Base-by-base conservation (phyloP, 768 basidiomycete genomes). In the Tricholoma bakamatsutake region DNA sequence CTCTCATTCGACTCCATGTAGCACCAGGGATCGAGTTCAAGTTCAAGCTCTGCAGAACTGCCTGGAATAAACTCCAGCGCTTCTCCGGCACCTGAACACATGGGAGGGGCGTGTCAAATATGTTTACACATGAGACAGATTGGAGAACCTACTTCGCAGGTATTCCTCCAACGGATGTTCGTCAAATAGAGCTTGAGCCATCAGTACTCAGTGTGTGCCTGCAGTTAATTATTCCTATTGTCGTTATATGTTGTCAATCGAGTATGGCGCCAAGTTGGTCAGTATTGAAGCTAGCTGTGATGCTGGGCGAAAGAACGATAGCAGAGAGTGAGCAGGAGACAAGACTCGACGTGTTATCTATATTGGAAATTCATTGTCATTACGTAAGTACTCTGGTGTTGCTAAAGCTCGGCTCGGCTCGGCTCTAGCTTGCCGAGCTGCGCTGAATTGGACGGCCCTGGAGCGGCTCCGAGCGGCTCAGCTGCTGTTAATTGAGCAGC, bases 111-210 rank as follows among this genome's bases (percentile, higher is more conserved):
- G 40, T 11, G 43, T 28, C 18, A 55, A 37, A n/a, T 9, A 45
- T 31, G 13, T n/a, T 7, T n/a, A n/a, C 46, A 65, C 31, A 58
- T 9, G 5, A 28, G 10, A 17, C 10, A 12, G 8, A 45, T 13
- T 9, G n/a, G 17, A 47, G 52, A 17, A 68, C 75, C 50, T 40
- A 86, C 88, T 82, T 77, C 80, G 73, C 53, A 90, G 73, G 69
- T 90, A 90, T 61, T 82, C 78, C 62, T 85, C 81, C 42, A 90
- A 77, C 42, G 88, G 88, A 62, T 89, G 87, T 58, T 88, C 82
- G 61, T 88, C 84, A 70, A 88, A 88, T 58, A 89, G 67, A 56
- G 88, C 77, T 75, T 90, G 85, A 34, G 88, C 88, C 88, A 90
- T 90, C 34, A 3, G 34, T 35, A 48, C 21, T 24, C 21, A 24